Conservation (phyloP, 2,329 filamentous ascomycete genomes). For the Periconia sp. region DNA sequence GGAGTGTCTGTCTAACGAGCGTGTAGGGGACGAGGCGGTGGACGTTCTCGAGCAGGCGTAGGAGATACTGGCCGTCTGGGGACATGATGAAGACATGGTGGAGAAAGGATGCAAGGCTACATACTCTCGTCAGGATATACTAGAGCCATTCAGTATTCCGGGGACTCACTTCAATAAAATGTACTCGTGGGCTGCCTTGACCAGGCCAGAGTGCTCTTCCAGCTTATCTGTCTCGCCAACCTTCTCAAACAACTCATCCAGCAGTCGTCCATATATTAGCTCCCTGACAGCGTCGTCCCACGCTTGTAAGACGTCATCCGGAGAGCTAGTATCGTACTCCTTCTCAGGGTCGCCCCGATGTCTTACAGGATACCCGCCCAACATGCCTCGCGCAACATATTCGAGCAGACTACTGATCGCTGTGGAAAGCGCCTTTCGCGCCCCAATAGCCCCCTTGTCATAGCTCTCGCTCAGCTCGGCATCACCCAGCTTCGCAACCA, state of each 20-base stretch:
- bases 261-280: constrained; percentile 70
- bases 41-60: constrained; percentile 72
- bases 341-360: constrained; percentile 37
- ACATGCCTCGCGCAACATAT: constrained; percentile 68
- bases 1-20: constrained; percentile 74
- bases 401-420: constrained; percentile 73
- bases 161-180: constrained; percentile 72
- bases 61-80: constrained; percentile 75
- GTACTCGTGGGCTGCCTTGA: constrained; percentile 70
- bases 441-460: constrained; percentile 77
- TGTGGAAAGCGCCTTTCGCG: constrained; percentile 76
- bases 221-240: constrained; percentile 66
- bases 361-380: constrained; percentile 64
- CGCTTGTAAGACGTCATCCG: constrained; percentile 66
- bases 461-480: constrained; percentile 81
- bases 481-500: constrained; percentile 58
- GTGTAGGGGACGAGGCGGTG: constrained; percentile 75
- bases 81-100: constrained; percentile 76
- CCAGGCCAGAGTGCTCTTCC: constrained; percentile 66
- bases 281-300: constrained; percentile 72
- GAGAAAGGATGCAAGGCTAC: constrained; percentile 73
- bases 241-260: constrained; percentile 69
- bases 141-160: not conserved
- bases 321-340: constrained; percentile 64
- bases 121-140: constrained; percentile 1